Percentiles rank a stretch among this genome's conserved stretches.
Conservation (phyloP, 805 yeast species). For the Saccharomyces jurei region DNA sequence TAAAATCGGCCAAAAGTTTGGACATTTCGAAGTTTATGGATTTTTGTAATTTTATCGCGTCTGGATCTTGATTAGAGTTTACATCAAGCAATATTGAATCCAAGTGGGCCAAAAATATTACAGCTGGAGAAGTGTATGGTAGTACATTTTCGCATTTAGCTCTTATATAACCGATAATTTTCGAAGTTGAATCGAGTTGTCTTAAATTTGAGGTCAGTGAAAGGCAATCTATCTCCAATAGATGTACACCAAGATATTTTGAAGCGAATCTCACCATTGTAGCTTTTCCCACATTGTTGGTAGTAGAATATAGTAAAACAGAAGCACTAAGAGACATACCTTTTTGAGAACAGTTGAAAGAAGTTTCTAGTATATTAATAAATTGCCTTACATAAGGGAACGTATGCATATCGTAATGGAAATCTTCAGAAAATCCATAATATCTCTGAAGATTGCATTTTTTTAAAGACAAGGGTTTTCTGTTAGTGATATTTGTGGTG, state of each 20-base stretch:
- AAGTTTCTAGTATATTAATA: slow-evolving; percentile 47
- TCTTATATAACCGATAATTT: slow-evolving; percentile 66
- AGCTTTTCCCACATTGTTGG: slow-evolving; percentile 74
- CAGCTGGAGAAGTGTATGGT: slow-evolving; percentile 38
- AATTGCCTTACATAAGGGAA: slow-evolving; percentile 47
- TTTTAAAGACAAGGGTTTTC: slow-evolving; percentile 29
- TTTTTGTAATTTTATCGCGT: slow-evolving; percentile 26
- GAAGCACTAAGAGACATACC: slow-evolving; percentile 46
- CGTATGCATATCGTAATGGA: slow-evolving; percentile 28
- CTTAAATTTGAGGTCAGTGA: slow-evolving; percentile 37
- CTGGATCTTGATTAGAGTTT: slow-evolving; percentile 48
- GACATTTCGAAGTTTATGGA: slow-evolving; percentile 42
- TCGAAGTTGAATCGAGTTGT: slow-evolving; percentile 64
- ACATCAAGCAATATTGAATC: slow-evolving; percentile 64
- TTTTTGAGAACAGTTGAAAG: slow-evolving; percentile 28
- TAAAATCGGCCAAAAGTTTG: slow-evolving; percentile 49
- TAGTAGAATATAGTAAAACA: slow-evolving; percentile 56
- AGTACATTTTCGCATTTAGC: slow-evolving; percentile 67
- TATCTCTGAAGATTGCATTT: slow-evolving; percentile 39
- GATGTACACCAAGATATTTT: slow-evolving; percentile 53
- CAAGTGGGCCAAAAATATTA: slow-evolving; percentile 61
- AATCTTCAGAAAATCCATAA: slow-evolving; percentile 36
- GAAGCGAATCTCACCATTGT: slow-evolving; percentile 51
- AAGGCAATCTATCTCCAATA: slow-evolving; percentile 61
- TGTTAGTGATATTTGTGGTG: slow-evolving; percentile 51